Evolutionary conservation across 768 basidiomycete genomes (phyloP), one percentile per base, ranked within the genome.

Genomic region (Termitomyces sp.): DNA sequence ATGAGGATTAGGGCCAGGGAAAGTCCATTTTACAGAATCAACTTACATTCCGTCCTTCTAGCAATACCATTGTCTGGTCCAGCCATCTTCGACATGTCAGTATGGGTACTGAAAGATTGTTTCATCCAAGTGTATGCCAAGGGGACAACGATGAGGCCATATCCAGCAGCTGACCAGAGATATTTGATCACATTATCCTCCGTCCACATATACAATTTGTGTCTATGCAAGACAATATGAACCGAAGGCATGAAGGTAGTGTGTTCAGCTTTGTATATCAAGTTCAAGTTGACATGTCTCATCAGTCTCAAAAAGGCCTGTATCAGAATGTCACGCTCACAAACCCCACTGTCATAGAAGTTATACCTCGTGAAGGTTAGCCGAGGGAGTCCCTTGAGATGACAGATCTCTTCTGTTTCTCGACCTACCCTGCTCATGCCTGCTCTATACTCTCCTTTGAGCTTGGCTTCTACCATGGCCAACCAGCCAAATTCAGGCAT

Each of bases 141-240:
- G 0, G 95, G 96, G 1, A 98, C 87, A 8, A 93, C 91, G 67
- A 98, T 98, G 22, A 98, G 80, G 4, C 81, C 82, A 70, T 98
- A 98, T 0, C 96, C 96, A 4, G 86, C 87, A 0, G 95, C 95
- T 10, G 91, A 93, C 95, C 94, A 97, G 9, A 92, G 75, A 69
- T 97, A 98, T 71, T 97, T 97, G 79, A 97, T 94, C 20, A 97
- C 89, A 64, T 93, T 94, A 75, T 97, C 95, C 68, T 97, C 95
- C 0, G 92, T 97, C 95, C 91, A 97, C 74, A 67, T 93, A 95
- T 2, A 89, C 89, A 48, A 95, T 92, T 16, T 93, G 87, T 52
- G 93, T 91, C 89, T 92, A 59, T 13, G 30, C 30, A 30, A 37
- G 5, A 44, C 16, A 5, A 36, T 36, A 27, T 53, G 39, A 48